These are phyloP conservation scores for Lentinula novae-zelandiae DNA, from an alignment of 1,284 basidiomycete species.

Conservation along the genomic window DNA sequence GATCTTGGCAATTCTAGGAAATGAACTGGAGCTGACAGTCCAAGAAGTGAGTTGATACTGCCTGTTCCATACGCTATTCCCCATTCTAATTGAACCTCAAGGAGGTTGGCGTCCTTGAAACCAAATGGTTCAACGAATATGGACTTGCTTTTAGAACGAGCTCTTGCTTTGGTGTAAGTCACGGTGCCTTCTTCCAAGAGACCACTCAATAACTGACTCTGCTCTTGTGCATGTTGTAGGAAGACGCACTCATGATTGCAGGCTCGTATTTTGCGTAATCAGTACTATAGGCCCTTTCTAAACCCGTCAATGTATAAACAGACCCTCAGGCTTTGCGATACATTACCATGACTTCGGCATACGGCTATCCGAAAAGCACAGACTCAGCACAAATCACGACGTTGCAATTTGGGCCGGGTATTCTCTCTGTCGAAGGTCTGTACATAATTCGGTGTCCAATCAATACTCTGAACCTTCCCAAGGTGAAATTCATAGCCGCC, in stretches of 20 bases:
- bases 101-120: conserved; percentile 29
- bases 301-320: background rate
- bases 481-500: conserved; percentile 17
- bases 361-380: background rate
- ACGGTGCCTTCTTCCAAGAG: background rate
- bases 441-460: background rate
- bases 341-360: background rate
- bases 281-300: background rate
- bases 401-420: background rate
- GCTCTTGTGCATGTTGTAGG: background rate
- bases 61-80: background rate
- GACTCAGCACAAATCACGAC: background rate
- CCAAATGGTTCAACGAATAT: conserved; percentile 27
- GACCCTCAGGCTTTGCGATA: background rate
- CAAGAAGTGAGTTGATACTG: conserved; percentile 15
- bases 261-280: background rate
- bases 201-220: background rate
- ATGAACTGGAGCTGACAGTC: conserved; percentile 16
- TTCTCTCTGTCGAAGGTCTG: background rate
- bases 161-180: conserved; percentile 24
- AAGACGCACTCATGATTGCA: conserved; percentile 12
- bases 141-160: conserved; percentile 26
- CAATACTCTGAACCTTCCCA: too few species aligned
- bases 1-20: conserved; percentile 19
- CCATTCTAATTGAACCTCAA: background rate